phyloP scores from a whole-genome alignment of 116 monocot species.

The Zostera marina region DNA sequence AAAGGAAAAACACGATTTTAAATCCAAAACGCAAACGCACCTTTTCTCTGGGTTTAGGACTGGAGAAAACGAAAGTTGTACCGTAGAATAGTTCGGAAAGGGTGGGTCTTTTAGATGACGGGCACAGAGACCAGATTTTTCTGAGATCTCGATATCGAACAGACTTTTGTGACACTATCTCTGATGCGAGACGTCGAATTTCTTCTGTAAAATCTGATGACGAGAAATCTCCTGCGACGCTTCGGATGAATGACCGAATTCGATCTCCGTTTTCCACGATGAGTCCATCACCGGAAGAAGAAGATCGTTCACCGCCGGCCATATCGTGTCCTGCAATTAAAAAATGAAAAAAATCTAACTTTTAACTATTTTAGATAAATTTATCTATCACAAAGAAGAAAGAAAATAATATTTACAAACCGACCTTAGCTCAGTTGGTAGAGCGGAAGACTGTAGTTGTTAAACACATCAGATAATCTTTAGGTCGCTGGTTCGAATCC shows the following conservation, averaged over 20 bases:
- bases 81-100: slow-evolving; percentile 31
- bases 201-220: slow-evolving; percentile 19
- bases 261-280: slow-evolving; percentile 25
- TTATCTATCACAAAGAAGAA: too few species aligned
- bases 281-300: slow-evolving; percentile 17
- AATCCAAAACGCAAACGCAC: slow-evolving; percentile 2
- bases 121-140: slow-evolving; percentile 36
- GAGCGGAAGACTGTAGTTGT: slow-evolving; percentile 95
- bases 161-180: slow-evolving; percentile 16
- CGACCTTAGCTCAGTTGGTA: slow-evolving; percentile 99
- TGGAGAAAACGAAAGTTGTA: slow-evolving; percentile 28
- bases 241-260: slow-evolving; percentile 50
- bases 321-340: too few species aligned
- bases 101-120: slow-evolving; percentile 35
- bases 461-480: slow-evolving; percentile 28
- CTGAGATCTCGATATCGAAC: slow-evolving; percentile 42
- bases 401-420: too few species aligned
- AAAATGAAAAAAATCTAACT: too few species aligned
- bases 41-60: slow-evolving; percentile 53
- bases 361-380: too few species aligned
- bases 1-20: background rate
- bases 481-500: slow-evolving; percentile 99
- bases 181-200: slow-evolving; percentile 28
- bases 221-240: slow-evolving; percentile 9
- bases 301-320: too few species aligned